Base-by-base conservation (phyloP, 2,329 filamentous ascomycete species). In the Penicillium sp. region DNA sequence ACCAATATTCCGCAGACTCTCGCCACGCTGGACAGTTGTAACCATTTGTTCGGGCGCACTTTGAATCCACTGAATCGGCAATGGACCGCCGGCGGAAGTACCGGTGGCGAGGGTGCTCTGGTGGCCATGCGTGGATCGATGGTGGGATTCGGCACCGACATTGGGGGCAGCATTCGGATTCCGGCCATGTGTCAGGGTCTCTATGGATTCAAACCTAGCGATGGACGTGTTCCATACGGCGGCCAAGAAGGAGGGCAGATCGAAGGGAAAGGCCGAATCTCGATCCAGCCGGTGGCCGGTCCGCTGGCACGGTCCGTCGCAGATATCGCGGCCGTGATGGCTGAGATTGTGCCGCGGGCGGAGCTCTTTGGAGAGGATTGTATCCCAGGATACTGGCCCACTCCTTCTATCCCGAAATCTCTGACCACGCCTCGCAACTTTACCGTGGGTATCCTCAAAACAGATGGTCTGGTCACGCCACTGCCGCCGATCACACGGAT, bases 1-100 rank as follows among this genome's bases (percentile, higher is more conserved):
- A 87, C 84, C 0, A 86, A 86, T 56, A 72, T 87, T 2, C 83
- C 84, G 1, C 78, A 82, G 51, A 78, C 77, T 0, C 64, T 81
- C 48, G 71, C 71, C 56, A 72, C 73, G 6, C 63, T 81, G 36
- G 82, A 85, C 59, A 77, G 74, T 4, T 73, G 78, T 36, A 85
- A 83, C 62, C 77, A 83, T 57, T 59, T 85, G 18, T 82, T 81
- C 48, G 83, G 82, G 1, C 74, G 79, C 32, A 80, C 80, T 0
- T 66, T 85, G 3, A 86, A 85, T 58, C 84, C 85, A 0, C 71
- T 77, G 48, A 85, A 85, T 50, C 73, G 79, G 1, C 68, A 73
- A 18, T 70, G 83, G 29, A 81, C 79, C 0, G 75, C 81, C 0
- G 85, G 85, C 4, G 85, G 85, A 2, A 81, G 77, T 8, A 81